These are phyloP conservation scores for Beta lomatogona DNA, from an alignment of 179 eudicot genomes.

Conservation along the genomic window DNA sequence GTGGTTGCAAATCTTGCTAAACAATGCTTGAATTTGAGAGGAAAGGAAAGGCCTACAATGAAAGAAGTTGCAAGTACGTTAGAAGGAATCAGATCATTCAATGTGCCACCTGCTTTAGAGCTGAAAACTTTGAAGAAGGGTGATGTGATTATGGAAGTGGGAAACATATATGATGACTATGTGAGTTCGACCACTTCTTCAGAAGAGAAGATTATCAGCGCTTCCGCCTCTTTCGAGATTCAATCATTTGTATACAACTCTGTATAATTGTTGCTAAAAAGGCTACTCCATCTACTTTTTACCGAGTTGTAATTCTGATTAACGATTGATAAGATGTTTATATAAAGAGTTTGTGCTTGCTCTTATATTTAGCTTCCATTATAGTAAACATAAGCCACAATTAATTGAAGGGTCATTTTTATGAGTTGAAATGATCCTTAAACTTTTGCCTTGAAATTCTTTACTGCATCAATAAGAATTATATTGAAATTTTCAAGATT, in stretches of 20 bases:
- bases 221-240: background rate
- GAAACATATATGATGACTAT: constrained; percentile 2
- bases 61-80: constrained; percentile 23
- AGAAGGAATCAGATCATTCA: constrained; percentile 27
- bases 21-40: constrained; percentile 25
- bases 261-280: background rate
- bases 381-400: too few species aligned
- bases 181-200: constrained; percentile 15
- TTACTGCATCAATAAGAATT: too few species aligned
- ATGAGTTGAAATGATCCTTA: too few species aligned
- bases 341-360: too few species aligned
- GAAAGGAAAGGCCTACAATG: constrained; percentile 28
- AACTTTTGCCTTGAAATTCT: too few species aligned
- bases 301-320: too few species aligned
- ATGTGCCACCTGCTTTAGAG: background rate
- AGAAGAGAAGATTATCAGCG: background rate
- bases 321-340: too few species aligned
- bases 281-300: too few species aligned
- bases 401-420: too few species aligned
- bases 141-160: background rate
- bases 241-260: background rate
- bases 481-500: too few species aligned
- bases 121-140: background rate
- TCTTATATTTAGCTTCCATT: too few species aligned
- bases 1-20: constrained; percentile 16